phyloP scores from a whole-genome alignment of 2,329 filamentous ascomycete genomes.

The Biscogniauxia marginata region DNA sequence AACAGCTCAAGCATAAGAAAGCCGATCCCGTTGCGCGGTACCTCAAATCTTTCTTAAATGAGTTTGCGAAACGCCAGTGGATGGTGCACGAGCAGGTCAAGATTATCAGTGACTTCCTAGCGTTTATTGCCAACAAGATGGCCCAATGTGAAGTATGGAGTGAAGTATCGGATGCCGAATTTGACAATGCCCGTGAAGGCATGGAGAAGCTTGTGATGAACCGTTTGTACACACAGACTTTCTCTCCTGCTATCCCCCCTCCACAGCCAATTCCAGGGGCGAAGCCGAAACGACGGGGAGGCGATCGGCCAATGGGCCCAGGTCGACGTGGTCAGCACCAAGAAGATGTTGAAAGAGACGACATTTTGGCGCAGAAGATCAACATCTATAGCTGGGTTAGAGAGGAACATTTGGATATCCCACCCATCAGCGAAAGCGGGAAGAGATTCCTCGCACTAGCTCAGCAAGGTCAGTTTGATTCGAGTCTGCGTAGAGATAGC shows the following conservation, averaged over 20 bases:
- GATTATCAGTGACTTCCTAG: slow-evolving; percentile 93
- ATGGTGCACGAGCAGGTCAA: slow-evolving; percentile 99
- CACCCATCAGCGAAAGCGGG: slow-evolving; percentile 79
- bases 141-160: slow-evolving; percentile 94
- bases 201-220: slow-evolving; percentile 99
- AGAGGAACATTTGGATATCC: slow-evolving; percentile 92
- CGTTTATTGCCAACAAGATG: slow-evolving; percentile 99
- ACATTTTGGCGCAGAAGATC: slow-evolving; percentile 94
- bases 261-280: slow-evolving; percentile 70
- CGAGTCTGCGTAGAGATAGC: not conserved
- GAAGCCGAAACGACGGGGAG: slow-evolving; percentile 66
- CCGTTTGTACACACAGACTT: slow-evolving; percentile 89
- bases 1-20: slow-evolving; percentile 92
- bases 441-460: slow-evolving; percentile 84
- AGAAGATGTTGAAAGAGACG: slow-evolving; percentile 94
- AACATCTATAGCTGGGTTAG: slow-evolving; percentile 94
- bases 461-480: slow-evolving; percentile 65
- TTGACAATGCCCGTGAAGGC: slow-evolving; percentile 95
- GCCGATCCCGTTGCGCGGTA: slow-evolving; percentile 98
- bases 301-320: slow-evolving; percentile 68
- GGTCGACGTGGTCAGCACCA: slow-evolving; percentile 95
- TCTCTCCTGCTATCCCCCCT: slow-evolving; percentile 87
- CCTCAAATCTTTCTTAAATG: slow-evolving; percentile 86
- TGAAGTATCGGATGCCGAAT: slow-evolving; percentile 92
- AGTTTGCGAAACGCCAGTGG: slow-evolving; percentile 98